Conservation (phyloP, 371 early-diverging fungal genomes). For the Batrachochytrium dendrobatidis region DNA sequence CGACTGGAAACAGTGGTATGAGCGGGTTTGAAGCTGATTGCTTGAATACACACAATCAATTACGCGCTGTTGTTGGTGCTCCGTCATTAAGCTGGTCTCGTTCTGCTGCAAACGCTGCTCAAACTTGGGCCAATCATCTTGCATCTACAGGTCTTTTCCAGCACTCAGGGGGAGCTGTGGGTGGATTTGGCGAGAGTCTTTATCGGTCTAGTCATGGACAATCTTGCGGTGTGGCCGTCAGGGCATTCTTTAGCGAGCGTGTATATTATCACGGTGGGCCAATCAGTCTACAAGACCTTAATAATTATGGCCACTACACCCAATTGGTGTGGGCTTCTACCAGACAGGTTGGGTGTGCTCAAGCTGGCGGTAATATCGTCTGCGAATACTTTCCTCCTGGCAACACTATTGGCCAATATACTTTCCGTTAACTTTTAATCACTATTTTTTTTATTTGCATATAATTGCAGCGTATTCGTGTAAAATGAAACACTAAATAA, state of each 20-base stretch:
- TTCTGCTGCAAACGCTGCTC: not conserved
- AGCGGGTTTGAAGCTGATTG: constrained; percentile 6
- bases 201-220: not conserved
- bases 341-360: not conserved
- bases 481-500: too few relatives aligned
- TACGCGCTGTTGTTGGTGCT: constrained; percentile 9
- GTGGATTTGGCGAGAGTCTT: constrained; percentile 10
- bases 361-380: not conserved
- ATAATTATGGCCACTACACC: constrained; percentile 17
- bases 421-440: too few relatives aligned
- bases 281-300: not conserved
- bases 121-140: constrained; percentile 7
- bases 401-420: too few relatives aligned
- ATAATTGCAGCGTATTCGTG: too few relatives aligned
- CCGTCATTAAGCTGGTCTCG: constrained; percentile 2
- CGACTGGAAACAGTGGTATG: too few relatives aligned
- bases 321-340: not conserved
- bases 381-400: not conserved
- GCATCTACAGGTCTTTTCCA: not conserved
- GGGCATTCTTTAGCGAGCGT: not conserved
- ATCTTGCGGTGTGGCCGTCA: constrained; percentile 8
- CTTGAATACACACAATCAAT: constrained; percentile 10
- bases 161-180: not conserved
- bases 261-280: not conserved
- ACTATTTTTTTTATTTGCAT: too few relatives aligned